Percentiles rank a stretch among this genome's conserved stretches.
phyloP scores from a whole-genome alignment of 2,329 filamentous ascomycete species.

The Tolypocladium tundrense region DNA sequence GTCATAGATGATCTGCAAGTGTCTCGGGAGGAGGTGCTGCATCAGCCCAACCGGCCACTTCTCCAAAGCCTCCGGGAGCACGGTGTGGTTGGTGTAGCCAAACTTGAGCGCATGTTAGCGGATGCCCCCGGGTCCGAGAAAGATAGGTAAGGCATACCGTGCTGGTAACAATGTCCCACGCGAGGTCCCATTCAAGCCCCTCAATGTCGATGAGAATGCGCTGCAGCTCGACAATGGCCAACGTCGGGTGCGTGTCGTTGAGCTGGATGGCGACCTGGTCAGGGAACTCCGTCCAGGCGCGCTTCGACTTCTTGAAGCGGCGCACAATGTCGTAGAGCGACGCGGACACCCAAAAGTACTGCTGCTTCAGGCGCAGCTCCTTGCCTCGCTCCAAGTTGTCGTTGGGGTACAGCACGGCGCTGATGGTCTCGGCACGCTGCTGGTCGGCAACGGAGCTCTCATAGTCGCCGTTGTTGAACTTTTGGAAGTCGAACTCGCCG shows the following conservation, averaged over 20 bases:
- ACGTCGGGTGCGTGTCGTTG: conserved; percentile 93
- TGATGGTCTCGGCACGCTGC: conserved; percentile 98
- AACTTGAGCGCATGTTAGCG: conserved; percentile 41
- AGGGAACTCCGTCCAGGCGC: conserved; percentile 82
- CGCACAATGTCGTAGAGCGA: conserved; percentile 94
- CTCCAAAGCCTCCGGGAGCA: conserved; percentile 91
- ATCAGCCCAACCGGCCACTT: conserved; percentile 95
- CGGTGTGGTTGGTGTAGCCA: conserved; percentile 97
- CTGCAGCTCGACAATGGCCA: conserved; percentile 92
- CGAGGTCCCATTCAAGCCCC: conserved; percentile 84
- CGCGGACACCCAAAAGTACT: conserved; percentile 99
- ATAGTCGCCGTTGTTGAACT: conserved; percentile 97
- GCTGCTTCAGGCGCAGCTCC: conserved; percentile 94
- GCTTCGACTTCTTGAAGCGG: conserved; percentile 94
- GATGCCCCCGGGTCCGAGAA: conserved; percentile 3
- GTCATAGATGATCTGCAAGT: conserved; percentile 96
- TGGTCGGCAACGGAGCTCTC: conserved; percentile 97
- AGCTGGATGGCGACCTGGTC: conserved; percentile 96
- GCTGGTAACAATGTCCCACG: conserved; percentile 70
- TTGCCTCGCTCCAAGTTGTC: conserved; percentile 95
- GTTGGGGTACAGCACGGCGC: conserved; percentile 92
- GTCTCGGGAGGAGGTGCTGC: conserved; percentile 85
- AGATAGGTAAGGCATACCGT: conserved; percentile 36
- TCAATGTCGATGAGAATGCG: conserved; percentile 85
- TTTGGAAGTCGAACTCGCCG: conserved; percentile 98